These are phyloP conservation scores for Phytophthora chlamydospora DNA, from an alignment of 352 stramenopile genomes.

Conservation along the genomic window DNA sequence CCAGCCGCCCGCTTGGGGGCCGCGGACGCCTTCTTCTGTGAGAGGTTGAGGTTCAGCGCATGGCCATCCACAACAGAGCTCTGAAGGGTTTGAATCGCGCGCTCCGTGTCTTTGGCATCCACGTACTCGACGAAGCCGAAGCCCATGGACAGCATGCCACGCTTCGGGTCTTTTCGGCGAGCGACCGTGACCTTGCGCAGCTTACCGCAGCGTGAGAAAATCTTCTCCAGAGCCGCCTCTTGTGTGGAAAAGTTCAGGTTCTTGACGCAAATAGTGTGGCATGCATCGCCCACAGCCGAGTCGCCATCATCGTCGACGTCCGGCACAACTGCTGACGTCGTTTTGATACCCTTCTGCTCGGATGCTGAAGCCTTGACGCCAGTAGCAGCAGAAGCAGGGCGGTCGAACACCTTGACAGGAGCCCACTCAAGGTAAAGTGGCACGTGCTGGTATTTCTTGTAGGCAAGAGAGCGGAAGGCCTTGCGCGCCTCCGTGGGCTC, in stretches of 20 bases:
- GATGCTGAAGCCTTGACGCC: slow-evolving; percentile 9
- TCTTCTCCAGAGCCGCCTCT: slow-evolving; percentile 84
- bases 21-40: slow-evolving; percentile 82
- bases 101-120: slow-evolving; percentile 85
- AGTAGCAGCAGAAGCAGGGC: slow-evolving; percentile 25
- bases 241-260: slow-evolving; percentile 98
- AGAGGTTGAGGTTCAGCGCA: slow-evolving; percentile 94
- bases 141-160: slow-evolving; percentile 94
- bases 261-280: slow-evolving; percentile 97
- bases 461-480: slow-evolving; percentile 97
- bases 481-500: slow-evolving; percentile 94
- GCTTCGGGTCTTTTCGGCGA: slow-evolving; percentile 81
- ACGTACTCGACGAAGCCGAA: slow-evolving; percentile 99
- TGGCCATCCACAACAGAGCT: slow-evolving; percentile 95
- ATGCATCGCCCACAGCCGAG: slow-evolving; percentile 61
- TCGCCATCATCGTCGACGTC: slow-evolving; percentile 72
- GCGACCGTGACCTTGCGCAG: slow-evolving; percentile 90
- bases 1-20: slow-evolving; percentile 49
- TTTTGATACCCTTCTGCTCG: slow-evolving; percentile 65
- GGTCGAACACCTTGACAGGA: slow-evolving; percentile 86
- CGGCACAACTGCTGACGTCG: slow-evolving; percentile 49
- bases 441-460: slow-evolving; percentile 98
- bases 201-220: slow-evolving; percentile 72
- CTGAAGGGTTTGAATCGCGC: slow-evolving; percentile 80
- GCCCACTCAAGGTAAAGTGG: slow-evolving; percentile 99